Base-by-base conservation (phyloP, 345 rosid genomes). In the Gossypium stocksii region DNA sequence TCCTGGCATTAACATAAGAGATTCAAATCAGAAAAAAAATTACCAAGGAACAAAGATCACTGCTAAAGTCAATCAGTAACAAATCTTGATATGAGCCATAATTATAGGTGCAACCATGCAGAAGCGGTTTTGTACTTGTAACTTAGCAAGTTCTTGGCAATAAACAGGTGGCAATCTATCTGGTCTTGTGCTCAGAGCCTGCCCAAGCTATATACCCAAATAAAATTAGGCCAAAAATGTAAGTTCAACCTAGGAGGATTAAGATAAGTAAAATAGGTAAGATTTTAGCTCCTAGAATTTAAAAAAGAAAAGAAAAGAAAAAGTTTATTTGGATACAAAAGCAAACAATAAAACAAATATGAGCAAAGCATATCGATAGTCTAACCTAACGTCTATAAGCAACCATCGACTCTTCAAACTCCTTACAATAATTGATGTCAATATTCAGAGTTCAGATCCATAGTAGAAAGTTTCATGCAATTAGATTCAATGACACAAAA, bases 171-270 rank as follows among this genome's bases (percentile, higher is more conserved):
- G 92, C 81, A 95, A 84, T 84, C 93, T 85, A 82, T 95, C 97
- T 64, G 96, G 88, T 80, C 98, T 93, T 13, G 97, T 95, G 89
- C 98, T 93, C 77, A 93, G 86, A 68, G 96, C 98, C 89, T 95
- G 99, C 58, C 98, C 98, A 14, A 95, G 95, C 99, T 93, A 96
- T 71, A 73, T 56, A 79, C 51, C 22, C 25, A 73, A 38, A 76
- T 1, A 73, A 79, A 15, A 67, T 57, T n/a, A n/a, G n/a, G n/a
- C n/a, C n/a, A n/a, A n/a, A n/a, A n/a, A n/a, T n/a, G n/a, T n/a
- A n/a, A n/a, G n/a, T n/a, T n/a, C n/a, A n/a, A n/a, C n/a, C n/a
- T n/a, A n/a, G n/a, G n/a, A n/a, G n/a, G n/a, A n/a, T n/a, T 46
- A 22, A 2, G 34, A 12, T 1, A 44, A 66, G 13, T 2, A 65